Conservation (phyloP, 164 flowering plant genomes). For the Berberis vulgaris region DNA sequence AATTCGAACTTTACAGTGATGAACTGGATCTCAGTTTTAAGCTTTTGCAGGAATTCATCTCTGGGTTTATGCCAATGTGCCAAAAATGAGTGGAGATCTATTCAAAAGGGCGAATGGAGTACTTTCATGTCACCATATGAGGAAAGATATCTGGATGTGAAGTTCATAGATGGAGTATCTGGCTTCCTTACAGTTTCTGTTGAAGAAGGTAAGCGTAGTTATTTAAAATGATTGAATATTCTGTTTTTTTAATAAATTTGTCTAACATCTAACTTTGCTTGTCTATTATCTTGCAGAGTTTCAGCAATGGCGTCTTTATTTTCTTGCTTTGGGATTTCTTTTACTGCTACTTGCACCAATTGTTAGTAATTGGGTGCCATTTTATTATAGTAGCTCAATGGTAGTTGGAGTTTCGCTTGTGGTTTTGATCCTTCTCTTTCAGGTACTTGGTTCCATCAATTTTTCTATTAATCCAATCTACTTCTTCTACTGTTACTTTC, state of each 20-base stretch:
- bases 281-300: constrained; percentile 44
- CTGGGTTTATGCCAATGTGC: no score
- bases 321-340: constrained; percentile 58
- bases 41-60: no score
- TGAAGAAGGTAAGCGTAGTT: constrained; percentile 42
- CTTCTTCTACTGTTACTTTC: not conserved
- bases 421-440: constrained; percentile 66
- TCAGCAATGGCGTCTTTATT: constrained; percentile 73
- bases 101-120: no score
- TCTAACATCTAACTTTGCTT: not conserved
- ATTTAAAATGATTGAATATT: not conserved
- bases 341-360: constrained; percentile 63
- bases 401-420: constrained; percentile 74
- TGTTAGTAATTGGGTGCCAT: constrained; percentile 84
- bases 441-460: constrained; percentile 36
- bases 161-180: no score
- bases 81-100: no score
- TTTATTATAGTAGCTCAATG: constrained; percentile 93
- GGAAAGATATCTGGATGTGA: no score
- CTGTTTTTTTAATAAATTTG: not conserved
- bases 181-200: no score
- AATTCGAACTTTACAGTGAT: not conserved
- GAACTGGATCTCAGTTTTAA: not conserved
- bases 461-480: not conserved
- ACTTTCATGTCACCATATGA: no score